Conservation (phyloP, 2,329 filamentous ascomycete species). For the Microdochium bolleyi region DNA sequence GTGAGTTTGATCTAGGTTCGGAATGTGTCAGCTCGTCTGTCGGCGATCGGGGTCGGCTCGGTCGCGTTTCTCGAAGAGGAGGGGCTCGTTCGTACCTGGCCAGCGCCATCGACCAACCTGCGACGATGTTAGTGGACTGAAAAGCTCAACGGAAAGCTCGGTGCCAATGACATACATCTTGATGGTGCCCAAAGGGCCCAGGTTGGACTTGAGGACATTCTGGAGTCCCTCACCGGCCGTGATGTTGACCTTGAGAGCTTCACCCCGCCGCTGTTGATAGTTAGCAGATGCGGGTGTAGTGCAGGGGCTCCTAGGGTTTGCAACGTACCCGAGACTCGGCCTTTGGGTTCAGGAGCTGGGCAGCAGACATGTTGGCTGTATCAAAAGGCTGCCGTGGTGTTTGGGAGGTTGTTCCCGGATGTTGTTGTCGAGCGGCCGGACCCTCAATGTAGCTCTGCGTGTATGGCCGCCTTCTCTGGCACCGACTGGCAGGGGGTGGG, state of each 20-base stretch:
- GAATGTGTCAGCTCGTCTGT: constrained; percentile 8
- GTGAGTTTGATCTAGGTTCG: constrained; percentile 82
- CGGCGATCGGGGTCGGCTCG: constrained; percentile 3
- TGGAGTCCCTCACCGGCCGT: constrained; percentile 87
- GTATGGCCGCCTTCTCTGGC: neutral
- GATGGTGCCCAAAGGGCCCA: constrained; percentile 87
- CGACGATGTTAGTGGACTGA: constrained; percentile 13
- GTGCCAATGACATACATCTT: constrained; percentile 63
- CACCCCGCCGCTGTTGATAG: constrained; percentile 71
- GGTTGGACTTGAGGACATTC: constrained; percentile 92
- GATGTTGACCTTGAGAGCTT: constrained; percentile 96
- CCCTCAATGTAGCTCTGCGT: neutral
- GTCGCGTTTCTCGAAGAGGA: constrained; percentile 5
- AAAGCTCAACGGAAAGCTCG: constrained; percentile 3
- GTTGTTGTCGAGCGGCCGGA: neutral
- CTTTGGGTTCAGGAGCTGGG: constrained; percentile 97
- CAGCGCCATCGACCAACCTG: constrained; percentile 63
- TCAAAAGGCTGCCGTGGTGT: neutral
- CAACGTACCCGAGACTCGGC: constrained; percentile 84
- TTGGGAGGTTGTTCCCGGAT: neutral
- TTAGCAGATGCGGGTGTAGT: constrained; percentile 33
- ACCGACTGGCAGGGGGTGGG: neutral
- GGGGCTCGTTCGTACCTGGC: constrained; percentile 43
- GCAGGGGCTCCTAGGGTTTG: constrained; percentile 10
- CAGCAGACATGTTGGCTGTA: constrained; percentile 72